These are phyloP conservation scores for Cladobotryum protrusum DNA, from an alignment of 2,329 filamentous ascomycete species.

Conservation along the genomic window DNA sequence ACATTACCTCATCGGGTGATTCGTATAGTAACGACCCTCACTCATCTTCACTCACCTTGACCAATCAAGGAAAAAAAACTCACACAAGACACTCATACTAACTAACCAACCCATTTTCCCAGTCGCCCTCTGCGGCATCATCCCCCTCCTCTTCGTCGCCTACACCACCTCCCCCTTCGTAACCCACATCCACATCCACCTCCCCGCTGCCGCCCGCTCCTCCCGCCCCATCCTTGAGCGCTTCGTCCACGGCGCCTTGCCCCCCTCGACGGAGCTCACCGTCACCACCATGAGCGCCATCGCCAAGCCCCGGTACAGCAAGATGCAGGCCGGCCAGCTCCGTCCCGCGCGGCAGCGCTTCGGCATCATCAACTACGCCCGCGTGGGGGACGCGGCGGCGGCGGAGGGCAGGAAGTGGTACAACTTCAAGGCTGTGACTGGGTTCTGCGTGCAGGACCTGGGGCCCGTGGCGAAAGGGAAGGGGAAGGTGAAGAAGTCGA, in stretches of 20 bases:
- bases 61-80: background rate
- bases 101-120: background rate
- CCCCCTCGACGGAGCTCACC: slow-evolving; percentile 40
- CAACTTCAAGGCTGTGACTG: slow-evolving; percentile 32
- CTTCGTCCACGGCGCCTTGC: slow-evolving; percentile 40
- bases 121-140: slow-evolving; percentile 54
- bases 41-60: background rate
- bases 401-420: slow-evolving; percentile 34
- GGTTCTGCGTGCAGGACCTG: slow-evolving; percentile 33
- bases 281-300: slow-evolving; percentile 51
- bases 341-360: slow-evolving; percentile 25
- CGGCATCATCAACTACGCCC: slow-evolving; percentile 36
- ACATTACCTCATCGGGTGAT: background rate
- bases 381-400: slow-evolving; percentile 22
- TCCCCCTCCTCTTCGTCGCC: slow-evolving; percentile 59
- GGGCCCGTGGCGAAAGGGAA: slow-evolving; percentile 6
- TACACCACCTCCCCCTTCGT: slow-evolving; percentile 66
- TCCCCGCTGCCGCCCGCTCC: slow-evolving; percentile 59
- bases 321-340: slow-evolving; percentile 34
- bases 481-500: slow-evolving; percentile 19
- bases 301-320: slow-evolving; percentile 47
- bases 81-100: background rate
- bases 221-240: slow-evolving; percentile 51
- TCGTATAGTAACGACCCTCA: background rate
- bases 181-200: slow-evolving; percentile 61